A percentile compares a stretch with the other conserved stretches of the same genome.
These are phyloP conservation scores for Aspergillus ochraceoroseus DNA, from an alignment of 2,329 filamentous ascomycete species.

Conservation along the genomic window DNA sequence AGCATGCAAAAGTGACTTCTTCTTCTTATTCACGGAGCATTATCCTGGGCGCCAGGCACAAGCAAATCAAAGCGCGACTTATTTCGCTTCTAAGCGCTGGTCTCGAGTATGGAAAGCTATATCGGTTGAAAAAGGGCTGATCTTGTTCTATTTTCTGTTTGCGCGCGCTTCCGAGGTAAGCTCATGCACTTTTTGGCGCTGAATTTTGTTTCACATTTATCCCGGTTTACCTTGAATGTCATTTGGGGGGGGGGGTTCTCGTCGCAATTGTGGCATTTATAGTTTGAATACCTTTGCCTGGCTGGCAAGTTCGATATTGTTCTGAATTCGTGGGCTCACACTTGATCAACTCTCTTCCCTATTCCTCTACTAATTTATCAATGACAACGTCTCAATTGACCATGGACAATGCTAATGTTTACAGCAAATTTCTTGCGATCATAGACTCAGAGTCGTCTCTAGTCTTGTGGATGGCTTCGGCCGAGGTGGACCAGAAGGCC, in stretches of 20 bases:
- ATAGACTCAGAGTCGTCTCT: conserved; percentile 32
- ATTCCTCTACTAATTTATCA: conserved; percentile 1
- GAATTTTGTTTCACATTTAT: conserved; percentile 15
- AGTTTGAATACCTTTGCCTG: no score
- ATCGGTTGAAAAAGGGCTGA: conserved; percentile 24
- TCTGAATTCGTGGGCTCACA: no score
- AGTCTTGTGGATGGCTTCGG: conserved; percentile 73
- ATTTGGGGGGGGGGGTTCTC: not conserved
- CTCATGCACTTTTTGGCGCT: conserved; percentile 14
- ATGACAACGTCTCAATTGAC: conserved; percentile 5
- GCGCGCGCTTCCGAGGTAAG: conserved; percentile 31
- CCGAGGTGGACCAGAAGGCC: conserved; percentile 96
- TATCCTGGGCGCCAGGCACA: conserved; percentile 8
- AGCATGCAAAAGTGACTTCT: conserved; percentile 10
- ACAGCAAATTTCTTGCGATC: conserved; percentile 24
- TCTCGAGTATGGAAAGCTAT: conserved; percentile 28
- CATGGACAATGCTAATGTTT: conserved; percentile 29
- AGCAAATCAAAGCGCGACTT: conserved; percentile 10
- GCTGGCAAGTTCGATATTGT: no score
- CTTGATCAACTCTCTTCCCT: no score
- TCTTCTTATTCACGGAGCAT: conserved; percentile 6
- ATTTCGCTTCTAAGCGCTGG: conserved; percentile 22
- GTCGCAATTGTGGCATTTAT: not conserved
- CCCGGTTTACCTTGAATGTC: not conserved
- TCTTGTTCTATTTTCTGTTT: conserved; percentile 21